Percentiles rank a stretch among this genome's conserved stretches.
phyloP scores from a whole-genome alignment of 2,329 filamentous ascomycete species.

The Myriosclerotinia scirpicola region DNA sequence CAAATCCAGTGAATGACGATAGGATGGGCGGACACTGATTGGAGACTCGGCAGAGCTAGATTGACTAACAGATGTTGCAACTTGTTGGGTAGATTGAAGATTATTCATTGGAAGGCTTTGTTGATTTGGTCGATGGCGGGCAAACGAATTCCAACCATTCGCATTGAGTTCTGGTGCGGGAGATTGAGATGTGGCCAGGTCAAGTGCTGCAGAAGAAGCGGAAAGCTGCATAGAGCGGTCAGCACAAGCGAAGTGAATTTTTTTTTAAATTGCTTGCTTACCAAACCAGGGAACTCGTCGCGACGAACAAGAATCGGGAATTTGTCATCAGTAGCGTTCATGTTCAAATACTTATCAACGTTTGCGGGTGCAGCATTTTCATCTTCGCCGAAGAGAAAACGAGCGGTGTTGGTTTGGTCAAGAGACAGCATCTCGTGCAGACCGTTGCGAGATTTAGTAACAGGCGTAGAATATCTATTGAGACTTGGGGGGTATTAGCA shows the following conservation, averaged over 20 bases:
- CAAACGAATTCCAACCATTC: constrained; percentile 40
- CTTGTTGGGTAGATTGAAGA: constrained; percentile 37
- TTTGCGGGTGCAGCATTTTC: constrained; percentile 54
- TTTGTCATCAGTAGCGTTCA: constrained; percentile 74
- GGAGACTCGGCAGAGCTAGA: constrained; percentile 46
- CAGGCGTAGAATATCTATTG: constrained; percentile 93
- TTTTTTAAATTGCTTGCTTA: constrained; percentile 31
- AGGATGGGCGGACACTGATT: constrained; percentile 50
- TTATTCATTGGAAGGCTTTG: constrained; percentile 47
- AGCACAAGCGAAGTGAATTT: constrained; percentile 28
- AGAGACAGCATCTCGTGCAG: constrained; percentile 64
- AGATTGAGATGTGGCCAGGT: constrained; percentile 71
- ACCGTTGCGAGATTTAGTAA: constrained; percentile 68
- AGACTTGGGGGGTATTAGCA: constrained; percentile 52
- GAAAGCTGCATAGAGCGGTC: constrained; percentile 64
- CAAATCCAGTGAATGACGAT: constrained; percentile 60
- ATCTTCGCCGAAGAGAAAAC: constrained; percentile 83
- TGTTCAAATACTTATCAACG: constrained; percentile 67
- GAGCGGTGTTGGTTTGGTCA: constrained; percentile 80
- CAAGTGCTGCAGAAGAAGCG: constrained; percentile 76
- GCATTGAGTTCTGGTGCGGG: constrained; percentile 57
- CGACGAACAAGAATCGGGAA: constrained; percentile 82
- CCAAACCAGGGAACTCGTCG: constrained; percentile 43
- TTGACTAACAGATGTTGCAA: constrained; percentile 43
- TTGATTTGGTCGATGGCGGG: constrained; percentile 44